Base-by-base conservation (phyloP, 2,329 filamentous ascomycete genomes). In the Penicillium frequentans region DNA sequence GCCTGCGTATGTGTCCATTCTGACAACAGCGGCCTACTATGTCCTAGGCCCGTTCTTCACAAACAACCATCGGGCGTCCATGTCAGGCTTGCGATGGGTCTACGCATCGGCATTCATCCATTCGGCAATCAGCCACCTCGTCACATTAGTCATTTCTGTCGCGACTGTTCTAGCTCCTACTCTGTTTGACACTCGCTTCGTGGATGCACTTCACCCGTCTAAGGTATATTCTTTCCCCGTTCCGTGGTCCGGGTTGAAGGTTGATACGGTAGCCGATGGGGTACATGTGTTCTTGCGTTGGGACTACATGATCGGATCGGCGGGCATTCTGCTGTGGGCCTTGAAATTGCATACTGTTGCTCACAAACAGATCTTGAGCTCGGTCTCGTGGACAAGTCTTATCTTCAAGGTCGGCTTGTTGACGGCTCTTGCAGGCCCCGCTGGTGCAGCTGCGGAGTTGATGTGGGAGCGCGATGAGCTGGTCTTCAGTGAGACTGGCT, bases 381-480 rank as follows among this genome's bases (percentile, higher is more conserved):
- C 57, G 23, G 55, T 64, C 1, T 67, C 66, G 10, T 72, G 60
- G 62, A 39, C 64, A 1, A 60, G 63, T 14, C 62, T 77, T 9
- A 27, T 71, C 8, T 39, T 70, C 8, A 79, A 80, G 64, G 66
- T 73, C 21, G 61, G 60, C 11, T 14, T 71, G 1, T 71, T 78
- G 65, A 64, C 70, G 14, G 48, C 72, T 24, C 13, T 81, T 13
- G 67, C 73, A 11, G 81, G 81, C 0, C 79, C 81, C 1, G 70
- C 74, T 24, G 80, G 76, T 5, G 74, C 76, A 21, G 74, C 76
- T 8, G 73, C 80, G 7, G 70, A 76, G 44, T 65, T 81, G 53
- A 68, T 83, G 16, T 82, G 81, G 81, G 75, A 78, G 62, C 75
- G 81, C 52, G 81, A 84, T 67, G 77, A 80, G 59, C 43, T 77